Conservation (phyloP, 257 asterid species). For the Echites panduratus region DNA sequence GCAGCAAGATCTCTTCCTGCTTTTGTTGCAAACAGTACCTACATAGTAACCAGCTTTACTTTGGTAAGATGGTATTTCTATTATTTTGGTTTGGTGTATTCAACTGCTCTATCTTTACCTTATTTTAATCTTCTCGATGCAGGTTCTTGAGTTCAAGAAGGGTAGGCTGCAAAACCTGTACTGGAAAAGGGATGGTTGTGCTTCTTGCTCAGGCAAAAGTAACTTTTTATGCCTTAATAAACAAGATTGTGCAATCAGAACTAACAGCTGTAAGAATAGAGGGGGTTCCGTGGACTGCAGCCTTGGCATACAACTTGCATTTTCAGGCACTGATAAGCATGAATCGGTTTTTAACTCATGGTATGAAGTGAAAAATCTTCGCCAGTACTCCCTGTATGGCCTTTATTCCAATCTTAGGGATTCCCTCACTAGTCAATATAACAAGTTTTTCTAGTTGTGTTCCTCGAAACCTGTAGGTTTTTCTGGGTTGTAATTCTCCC, state of each 20-base stretch:
- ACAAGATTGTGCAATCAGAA: conserved; percentile 87
- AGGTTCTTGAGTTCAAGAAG: conserved; percentile 87
- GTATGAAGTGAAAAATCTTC: conserved; percentile 90
- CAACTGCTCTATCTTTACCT: neutral
- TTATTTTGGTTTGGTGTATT: neutral
- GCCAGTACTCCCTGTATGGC: conserved; percentile 80
- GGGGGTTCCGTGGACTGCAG: conserved; percentile 88
- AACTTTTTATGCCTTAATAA: conserved; percentile 71
- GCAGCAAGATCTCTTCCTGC: conserved; percentile 91
- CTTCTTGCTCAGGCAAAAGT: conserved; percentile 55
- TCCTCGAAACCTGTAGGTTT: conserved; percentile 14
- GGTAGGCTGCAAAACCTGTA: conserved; percentile 88
- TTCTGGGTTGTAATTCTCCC: conserved; percentile 18
- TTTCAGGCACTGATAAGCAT: conserved; percentile 93
- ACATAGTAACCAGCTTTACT: conserved; percentile 80
- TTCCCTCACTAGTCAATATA: conserved; percentile 75
- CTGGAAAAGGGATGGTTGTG: conserved; percentile 92
- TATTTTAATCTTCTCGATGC: conserved; percentile 6
- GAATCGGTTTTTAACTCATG: conserved; percentile 83
- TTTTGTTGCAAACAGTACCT: conserved; percentile 65
- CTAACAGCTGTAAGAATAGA: conserved; percentile 54
- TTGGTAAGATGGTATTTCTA: conserved; percentile 50
- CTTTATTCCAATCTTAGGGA: conserved; percentile 73
- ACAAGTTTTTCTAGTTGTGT: conserved; percentile 43
- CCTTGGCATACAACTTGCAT: conserved; percentile 81